These are phyloP conservation scores for Viridothelium virens DNA, from an alignment of 495 filamentous ascomycete genomes.

Conservation along the genomic window DNA sequence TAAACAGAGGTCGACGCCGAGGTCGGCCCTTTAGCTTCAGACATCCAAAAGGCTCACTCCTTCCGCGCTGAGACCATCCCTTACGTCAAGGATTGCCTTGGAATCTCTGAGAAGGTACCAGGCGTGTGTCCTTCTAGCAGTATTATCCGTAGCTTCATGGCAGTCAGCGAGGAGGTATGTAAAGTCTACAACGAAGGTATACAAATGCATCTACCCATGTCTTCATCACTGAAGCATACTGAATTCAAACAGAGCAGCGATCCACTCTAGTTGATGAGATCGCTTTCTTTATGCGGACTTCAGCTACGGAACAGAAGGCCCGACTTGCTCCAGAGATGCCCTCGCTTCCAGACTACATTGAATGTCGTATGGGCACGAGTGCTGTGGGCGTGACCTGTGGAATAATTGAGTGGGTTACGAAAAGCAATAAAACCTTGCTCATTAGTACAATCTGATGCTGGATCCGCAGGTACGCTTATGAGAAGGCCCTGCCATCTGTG, in stretches of 20 bases:
- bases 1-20: conserved; percentile 17
- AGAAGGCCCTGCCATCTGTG: conserved; percentile 9
- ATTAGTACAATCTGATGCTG: not conserved
- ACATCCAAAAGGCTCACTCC: conserved; percentile 10
- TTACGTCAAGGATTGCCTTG: conserved; percentile 12
- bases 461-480: conserved; percentile 8
- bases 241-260: conserved; percentile 17
- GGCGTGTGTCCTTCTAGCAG: conserved; percentile 10
- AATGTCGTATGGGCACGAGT: conserved; percentile 29
- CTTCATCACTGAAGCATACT: not conserved
- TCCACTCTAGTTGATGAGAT: conserved; percentile 28
- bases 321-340: conserved; percentile 26
- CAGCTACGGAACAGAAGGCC: conserved; percentile 27
- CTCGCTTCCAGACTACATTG: conserved; percentile 28
- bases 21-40: conserved; percentile 14
- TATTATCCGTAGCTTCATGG: conserved; percentile 23
- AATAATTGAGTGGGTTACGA: conserved; percentile 26
- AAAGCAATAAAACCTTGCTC: not conserved
- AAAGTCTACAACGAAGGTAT: not conserved
- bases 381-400: conserved; percentile 28
- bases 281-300: conserved; percentile 30
- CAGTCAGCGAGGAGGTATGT: conserved; percentile 15
- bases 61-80: conserved; percentile 15
- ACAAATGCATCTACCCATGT: not conserved
- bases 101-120: conserved; percentile 1